Base-by-base conservation (phyloP, 1,284 basidiomycete species). In the Ustilago curta region DNA sequence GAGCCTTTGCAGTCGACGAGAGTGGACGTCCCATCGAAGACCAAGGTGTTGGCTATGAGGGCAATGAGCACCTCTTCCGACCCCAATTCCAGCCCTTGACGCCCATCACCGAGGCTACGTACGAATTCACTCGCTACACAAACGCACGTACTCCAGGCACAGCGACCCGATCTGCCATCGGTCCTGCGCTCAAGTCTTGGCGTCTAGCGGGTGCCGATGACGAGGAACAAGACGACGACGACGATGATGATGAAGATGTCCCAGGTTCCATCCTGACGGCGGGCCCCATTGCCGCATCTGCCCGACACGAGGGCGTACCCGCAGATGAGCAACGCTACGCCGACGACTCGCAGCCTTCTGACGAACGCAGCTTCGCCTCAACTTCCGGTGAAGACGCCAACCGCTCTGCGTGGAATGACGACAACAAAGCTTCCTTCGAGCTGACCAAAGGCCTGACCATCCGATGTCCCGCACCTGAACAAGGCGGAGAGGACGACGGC, bases 91-190 rank as follows among this genome's bases (percentile, higher is more conserved):
- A 78, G 58, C 78, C 78, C 1, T 61, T 81, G 19, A 79, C 81
- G 21, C 78, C 79, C 14, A 82, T 83, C 65, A 82, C 82, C 9
- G 82, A 83, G 60, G 74, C 74, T 1, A 80, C 78, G 3, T 77
- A 64, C 59, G 80, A 82, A 50, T 63, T 78, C 43, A 79, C 80
- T 9, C 77, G 80, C 18, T 77, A 72, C 58, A 81, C 79, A 8
- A 70, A 59, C 32, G 59, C 63, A 1, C 66, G 67, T n/a, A 78
- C 76, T 47, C 76, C 76, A 3, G 72, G 62, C 23, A 77, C 76
- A 0, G 76, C 71, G 2, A 74, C 64, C 21, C 61, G 69, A 12
- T 66, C 73, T 12, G 53, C 59, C 16, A 43, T 59, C 11, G 43
- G 54, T n/a, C 50, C 61, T 12, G 53, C 50, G 16, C 50, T 65